Conservation (phyloP, 139 green algal species). For the Penium margaritaceum region DNA sequence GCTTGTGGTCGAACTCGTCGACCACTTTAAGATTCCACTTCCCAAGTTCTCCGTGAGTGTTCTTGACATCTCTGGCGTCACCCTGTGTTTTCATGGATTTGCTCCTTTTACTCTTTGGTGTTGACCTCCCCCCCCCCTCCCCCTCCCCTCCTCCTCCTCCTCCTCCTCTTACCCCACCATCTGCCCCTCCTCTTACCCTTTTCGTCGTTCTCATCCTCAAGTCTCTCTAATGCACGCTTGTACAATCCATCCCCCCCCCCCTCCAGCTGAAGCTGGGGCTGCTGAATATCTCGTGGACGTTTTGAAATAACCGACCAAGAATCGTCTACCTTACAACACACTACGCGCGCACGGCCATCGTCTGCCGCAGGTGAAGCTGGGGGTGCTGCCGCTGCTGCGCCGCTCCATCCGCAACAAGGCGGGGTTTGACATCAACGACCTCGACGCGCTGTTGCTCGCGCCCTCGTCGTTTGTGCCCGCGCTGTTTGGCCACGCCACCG, state of each 20-base stretch:
- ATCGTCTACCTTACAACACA: no score
- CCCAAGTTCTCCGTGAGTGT: conserved; percentile 31
- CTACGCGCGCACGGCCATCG: neutral
- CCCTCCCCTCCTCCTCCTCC: no score
- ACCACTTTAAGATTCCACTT: conserved; percentile 26
- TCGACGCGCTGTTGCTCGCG: conserved; percentile 22
- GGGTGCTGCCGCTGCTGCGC: conserved; percentile 36
- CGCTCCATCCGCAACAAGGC: conserved; percentile 31
- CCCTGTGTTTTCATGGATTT: neutral
- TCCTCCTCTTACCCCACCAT: no score
- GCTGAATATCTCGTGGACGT: neutral
- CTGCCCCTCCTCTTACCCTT: no score
- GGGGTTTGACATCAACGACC: conserved; percentile 42
- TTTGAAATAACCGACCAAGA: neutral
- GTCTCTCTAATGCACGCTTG: neutral
- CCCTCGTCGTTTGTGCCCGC: conserved; percentile 52
- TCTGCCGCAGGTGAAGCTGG: conserved; percentile 30
- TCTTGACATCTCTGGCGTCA: neutral
- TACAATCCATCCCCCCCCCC: neutral
- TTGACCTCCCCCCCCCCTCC: no score
- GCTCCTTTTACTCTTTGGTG: no score
- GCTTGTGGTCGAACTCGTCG: conserved; percentile 46
- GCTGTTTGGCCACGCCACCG: conserved; percentile 79
- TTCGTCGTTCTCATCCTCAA: neutral
- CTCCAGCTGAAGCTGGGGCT: neutral